Conservation (phyloP, 2,329 filamentous ascomycete species). For the Monilinia laxa region DNA sequence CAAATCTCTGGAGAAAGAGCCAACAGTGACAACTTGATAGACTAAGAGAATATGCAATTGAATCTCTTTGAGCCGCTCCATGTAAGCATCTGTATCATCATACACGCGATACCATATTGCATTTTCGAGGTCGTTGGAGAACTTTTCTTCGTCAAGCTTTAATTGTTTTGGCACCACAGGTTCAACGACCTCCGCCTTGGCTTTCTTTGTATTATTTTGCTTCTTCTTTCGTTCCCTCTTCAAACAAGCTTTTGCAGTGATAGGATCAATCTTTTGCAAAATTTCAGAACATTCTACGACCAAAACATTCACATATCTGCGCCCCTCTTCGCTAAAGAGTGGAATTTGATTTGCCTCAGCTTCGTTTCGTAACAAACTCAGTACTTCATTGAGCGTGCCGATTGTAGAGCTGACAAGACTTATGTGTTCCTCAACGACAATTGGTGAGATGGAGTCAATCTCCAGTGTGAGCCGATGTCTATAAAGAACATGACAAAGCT, state of each 20-base stretch:
- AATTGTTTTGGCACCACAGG: slow-evolving; percentile 16
- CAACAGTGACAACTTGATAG: slow-evolving; percentile 32
- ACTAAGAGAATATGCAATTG: slow-evolving; percentile 35
- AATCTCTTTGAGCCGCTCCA: slow-evolving; percentile 29
- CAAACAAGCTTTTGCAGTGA: slow-evolving; percentile 24
- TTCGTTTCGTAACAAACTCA: slow-evolving; percentile 26
- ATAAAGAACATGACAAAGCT: slow-evolving; percentile 31
- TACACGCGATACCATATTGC: slow-evolving; percentile 25
- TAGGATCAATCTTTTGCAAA: slow-evolving; percentile 27
- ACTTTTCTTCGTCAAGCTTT: slow-evolving; percentile 27
- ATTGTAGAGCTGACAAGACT: slow-evolving; percentile 30
- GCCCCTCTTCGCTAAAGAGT: slow-evolving; percentile 32
- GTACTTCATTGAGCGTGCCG: slow-evolving; percentile 30
- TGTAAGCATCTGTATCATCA: slow-evolving; percentile 13
- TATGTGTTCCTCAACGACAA: slow-evolving; percentile 27
- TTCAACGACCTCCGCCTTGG: slow-evolving; percentile 10
- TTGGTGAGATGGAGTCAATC: slow-evolving; percentile 9
- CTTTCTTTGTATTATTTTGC: slow-evolving; percentile 22
- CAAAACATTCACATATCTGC: slow-evolving; percentile 31
- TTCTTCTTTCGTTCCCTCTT: slow-evolving; percentile 26
- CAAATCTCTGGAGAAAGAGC: slow-evolving; percentile 29
- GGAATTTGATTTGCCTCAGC: slow-evolving; percentile 17
- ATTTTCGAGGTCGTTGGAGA: slow-evolving; percentile 30
- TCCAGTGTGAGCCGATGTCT: slow-evolving; percentile 24
- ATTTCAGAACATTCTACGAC: slow-evolving; percentile 29